phyloP scores from a whole-genome alignment of 805 yeast species.

The Nakazawaea pomicola region DNA sequence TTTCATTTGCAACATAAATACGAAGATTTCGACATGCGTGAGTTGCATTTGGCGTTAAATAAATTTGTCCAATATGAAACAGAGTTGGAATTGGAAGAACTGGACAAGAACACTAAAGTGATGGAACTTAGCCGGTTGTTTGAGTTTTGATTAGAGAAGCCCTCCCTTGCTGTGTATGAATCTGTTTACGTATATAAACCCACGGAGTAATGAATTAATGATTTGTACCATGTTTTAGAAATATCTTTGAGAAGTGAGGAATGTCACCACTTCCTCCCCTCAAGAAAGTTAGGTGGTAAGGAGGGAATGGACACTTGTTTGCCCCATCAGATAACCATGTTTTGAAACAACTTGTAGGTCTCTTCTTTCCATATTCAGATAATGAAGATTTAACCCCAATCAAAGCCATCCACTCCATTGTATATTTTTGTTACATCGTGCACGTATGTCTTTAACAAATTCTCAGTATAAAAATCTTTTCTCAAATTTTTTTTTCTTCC shows the following conservation, averaged over 20 bases:
- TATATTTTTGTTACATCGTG: too few species aligned
- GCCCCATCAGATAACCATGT: too few species aligned
- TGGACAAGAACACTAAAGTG: not conserved
- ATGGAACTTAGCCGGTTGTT: constrained; percentile 3
- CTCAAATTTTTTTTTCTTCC: not conserved
- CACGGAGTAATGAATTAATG: not conserved
- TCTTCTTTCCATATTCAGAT: too few species aligned
- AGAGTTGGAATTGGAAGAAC: not conserved
- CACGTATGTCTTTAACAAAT: too few species aligned
- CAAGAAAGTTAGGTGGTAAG: too few species aligned
- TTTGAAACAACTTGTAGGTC: too few species aligned
- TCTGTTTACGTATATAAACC: not conserved
- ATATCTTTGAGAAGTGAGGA: too few species aligned
- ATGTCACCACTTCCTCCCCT: too few species aligned
- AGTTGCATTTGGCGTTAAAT: not conserved
- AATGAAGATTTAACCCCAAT: too few species aligned
- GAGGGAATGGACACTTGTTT: too few species aligned
- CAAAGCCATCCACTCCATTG: too few species aligned
- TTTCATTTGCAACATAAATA: constrained; percentile 4
- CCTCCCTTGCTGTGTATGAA: not conserved
- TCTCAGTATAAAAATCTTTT: not conserved
- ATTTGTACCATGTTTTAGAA: too few species aligned
- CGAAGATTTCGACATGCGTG: constrained; percentile 6
- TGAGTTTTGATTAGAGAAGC: not conserved
- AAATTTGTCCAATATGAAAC: not conserved